Evolutionary conservation across 768 basidiomycete genomes (phyloP).

Genomic region (Termitomyces sp.): DNA sequence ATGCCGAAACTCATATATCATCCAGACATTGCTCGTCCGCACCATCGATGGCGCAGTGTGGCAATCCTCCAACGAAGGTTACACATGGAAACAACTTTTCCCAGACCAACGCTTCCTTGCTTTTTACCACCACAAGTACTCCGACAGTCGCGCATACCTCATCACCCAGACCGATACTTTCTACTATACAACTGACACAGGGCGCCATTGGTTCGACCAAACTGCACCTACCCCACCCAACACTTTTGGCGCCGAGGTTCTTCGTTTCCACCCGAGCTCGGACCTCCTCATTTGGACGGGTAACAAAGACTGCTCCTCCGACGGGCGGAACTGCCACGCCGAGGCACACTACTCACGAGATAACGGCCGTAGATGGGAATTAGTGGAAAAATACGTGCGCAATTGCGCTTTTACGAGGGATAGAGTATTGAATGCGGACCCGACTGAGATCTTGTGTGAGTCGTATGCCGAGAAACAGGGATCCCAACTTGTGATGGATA

Average conservation of each 20-base stretch:
- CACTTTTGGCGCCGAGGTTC: conserved; percentile 62
- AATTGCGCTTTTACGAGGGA: conserved; percentile 94
- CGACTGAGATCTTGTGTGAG: conserved; percentile 90
- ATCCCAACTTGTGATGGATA: conserved; percentile 54
- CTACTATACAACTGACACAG: conserved; percentile 82
- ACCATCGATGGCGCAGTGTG: conserved; percentile 74
- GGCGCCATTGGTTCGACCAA: conserved; percentile 59
- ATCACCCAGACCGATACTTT: conserved; percentile 62
- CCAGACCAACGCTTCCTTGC: conserved; percentile 64
- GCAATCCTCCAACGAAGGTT: conserved; percentile 96
- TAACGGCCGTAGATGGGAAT: conserved; percentile 72
- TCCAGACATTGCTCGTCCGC: conserved; percentile 77
- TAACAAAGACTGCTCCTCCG: conserved; percentile 50
- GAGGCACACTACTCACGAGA: conserved; percentile 70
- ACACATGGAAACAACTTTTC: conserved; percentile 72
- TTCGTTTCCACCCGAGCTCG: conserved; percentile 84
- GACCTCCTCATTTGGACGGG: conserved; percentile 92
- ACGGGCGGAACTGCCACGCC: conserved; percentile 54
- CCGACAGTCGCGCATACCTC: conserved; percentile 81
- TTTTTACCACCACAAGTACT: conserved; percentile 83
- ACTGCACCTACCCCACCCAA: conserved; percentile 71
- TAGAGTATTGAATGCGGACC: conserved; percentile 69
- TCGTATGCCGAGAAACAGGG: conserved; percentile 79
- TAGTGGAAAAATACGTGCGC: conserved; percentile 80
- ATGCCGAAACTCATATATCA: conserved; percentile 1